Evolutionary conservation across 768 basidiomycete species (phyloP), one percentile per base, ranked within the genome.

Genomic region (Cystobasidium ongulense): DNA sequence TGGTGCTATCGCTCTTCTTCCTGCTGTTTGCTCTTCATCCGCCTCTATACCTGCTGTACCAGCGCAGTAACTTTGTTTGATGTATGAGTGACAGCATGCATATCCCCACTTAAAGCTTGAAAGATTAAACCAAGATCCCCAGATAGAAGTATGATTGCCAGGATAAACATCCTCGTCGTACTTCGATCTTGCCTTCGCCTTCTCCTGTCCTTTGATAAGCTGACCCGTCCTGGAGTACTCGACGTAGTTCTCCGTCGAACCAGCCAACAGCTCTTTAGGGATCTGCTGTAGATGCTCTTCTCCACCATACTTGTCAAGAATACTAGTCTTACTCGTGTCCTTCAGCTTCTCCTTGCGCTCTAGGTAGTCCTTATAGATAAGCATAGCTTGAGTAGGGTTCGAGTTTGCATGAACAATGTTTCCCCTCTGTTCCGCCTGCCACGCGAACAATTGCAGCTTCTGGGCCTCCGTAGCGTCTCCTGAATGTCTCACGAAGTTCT

Each of bases 161-260:
- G 90, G 83, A 77, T 86, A 88, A 7, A 93, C 93, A 85, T 98
- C 92, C 83, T 99, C 96, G 3, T 90, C 88, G 81, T 99, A 99
- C 81, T 97, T 99, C 35, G 92, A 93, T 79, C 85, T 85, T 50
- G 87, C 87, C 80, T 92, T 92, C 0, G 88, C 92, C 64, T 87
- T 85, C 83, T 98, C 96, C 75, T 87, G 87, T 35, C 96, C 96
- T 82, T 91, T 94, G 77, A 98, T 85, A 68, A 98, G 86, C 79
- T 90, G 88, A 23, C 96, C 96, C 8, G 64, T 31, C 75, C 92
- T 84, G 70, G 92, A 94, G 81, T 97, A 99, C 82, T 99, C 96
- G 54, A 97, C 91, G 75, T 99, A 99, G 75, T 94, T 86, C 81
- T 98, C 96, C 41, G 93, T 95, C 83, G 98, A 94, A 0, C 96